Evolutionary conservation across 1,284 basidiomycete genomes (phyloP).

Genomic region (Tilletia caries): DNA sequence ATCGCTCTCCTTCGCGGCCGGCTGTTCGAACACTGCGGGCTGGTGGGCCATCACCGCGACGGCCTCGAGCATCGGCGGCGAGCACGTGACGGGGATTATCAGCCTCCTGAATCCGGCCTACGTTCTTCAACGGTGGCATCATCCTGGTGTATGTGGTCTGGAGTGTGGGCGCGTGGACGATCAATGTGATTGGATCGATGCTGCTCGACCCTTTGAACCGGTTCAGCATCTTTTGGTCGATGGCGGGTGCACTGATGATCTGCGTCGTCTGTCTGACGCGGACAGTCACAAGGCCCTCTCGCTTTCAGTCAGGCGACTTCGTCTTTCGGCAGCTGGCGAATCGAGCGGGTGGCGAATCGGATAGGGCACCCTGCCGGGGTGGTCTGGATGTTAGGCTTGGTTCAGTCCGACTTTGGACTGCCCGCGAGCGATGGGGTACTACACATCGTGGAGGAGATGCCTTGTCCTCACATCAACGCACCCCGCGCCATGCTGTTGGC

Average conservation of each 20-base stretch:
- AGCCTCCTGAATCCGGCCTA: constrained; percentile 51
- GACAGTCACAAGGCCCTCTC: constrained; percentile 30
- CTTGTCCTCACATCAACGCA: constrained; percentile 61
- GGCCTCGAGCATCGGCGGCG: constrained; percentile 36
- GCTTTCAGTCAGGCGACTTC: constrained; percentile 54
- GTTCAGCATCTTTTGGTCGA: constrained; percentile 42
- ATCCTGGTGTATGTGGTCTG: constrained; percentile 42
- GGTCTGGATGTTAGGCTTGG: constrained; percentile 56
- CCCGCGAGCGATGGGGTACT: constrained; percentile 33
- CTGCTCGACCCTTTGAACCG: constrained; percentile 33
- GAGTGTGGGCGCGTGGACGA: constrained; percentile 29
- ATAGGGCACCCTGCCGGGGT: constrained; percentile 57
- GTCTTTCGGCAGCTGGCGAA: constrained; percentile 56
- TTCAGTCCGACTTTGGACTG: constrained; percentile 56
- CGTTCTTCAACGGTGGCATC: constrained; percentile 38
- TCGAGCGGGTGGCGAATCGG: constrained; percentile 58
- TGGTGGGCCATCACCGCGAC: constrained; percentile 55
- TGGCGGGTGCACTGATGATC: constrained; percentile 54
- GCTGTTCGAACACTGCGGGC: constrained; percentile 45
- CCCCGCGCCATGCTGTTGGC: constrained; percentile 65
- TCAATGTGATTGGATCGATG: constrained; percentile 39
- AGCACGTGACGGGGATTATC: constrained; percentile 54
- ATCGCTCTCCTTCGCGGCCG: constrained; percentile 41
- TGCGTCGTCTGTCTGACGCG: constrained; percentile 55
- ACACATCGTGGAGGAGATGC: constrained; percentile 65